Evolutionary conservation across 352 stramenopile species (phyloP).

Genomic region (Phytophthora citricola): DNA sequence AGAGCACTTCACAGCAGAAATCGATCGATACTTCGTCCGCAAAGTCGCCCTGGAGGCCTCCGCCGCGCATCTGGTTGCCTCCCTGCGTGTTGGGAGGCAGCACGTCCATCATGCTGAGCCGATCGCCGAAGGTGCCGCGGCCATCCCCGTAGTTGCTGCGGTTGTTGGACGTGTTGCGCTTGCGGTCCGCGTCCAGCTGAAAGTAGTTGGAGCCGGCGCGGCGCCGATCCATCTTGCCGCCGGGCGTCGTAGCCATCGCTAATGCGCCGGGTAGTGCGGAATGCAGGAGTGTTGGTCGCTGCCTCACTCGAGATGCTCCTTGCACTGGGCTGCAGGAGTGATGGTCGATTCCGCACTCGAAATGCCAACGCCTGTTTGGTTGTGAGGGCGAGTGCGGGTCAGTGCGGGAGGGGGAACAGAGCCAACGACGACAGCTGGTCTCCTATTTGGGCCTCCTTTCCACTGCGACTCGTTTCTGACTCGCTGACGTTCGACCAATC

Average conservation of each 20-base stretch:
- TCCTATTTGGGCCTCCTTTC: slow-evolving; percentile 1
- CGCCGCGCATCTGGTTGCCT: slow-evolving; percentile 37
- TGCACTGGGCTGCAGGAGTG: slow-evolving; percentile 15
- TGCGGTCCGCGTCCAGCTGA: slow-evolving; percentile 76
- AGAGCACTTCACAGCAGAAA: slow-evolving; percentile 76
- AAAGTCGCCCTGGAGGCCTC: slow-evolving; percentile 71
- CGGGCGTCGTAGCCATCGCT: slow-evolving; percentile 43
- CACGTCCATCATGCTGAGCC: slow-evolving; percentile 77
- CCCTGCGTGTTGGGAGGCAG: slow-evolving; percentile 39
- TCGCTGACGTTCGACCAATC: slow-evolving; percentile 20
- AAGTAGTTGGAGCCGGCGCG: slow-evolving; percentile 90
- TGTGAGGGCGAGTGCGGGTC: slow-evolving; percentile 18
- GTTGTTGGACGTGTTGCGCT: slow-evolving; percentile 68
- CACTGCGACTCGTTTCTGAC: slow-evolving; percentile 20
- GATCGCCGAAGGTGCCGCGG: slow-evolving; percentile 62
- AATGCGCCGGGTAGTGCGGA: not conserved
- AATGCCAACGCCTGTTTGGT: slow-evolving; percentile 23
- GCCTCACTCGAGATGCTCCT: slow-evolving; percentile 9
- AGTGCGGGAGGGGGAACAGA: slow-evolving; percentile 12
- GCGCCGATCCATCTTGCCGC: slow-evolving; percentile 57
- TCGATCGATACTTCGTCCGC: slow-evolving; percentile 77
- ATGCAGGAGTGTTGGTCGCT: slow-evolving; percentile 24
- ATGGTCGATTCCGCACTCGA: slow-evolving; percentile 24
- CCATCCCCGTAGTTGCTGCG: slow-evolving; percentile 44
- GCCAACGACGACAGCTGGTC: slow-evolving; percentile 1